phyloP scores from a whole-genome alignment of 2,329 filamentous ascomycete species.

The Aspergillus hiratsukae region DNA sequence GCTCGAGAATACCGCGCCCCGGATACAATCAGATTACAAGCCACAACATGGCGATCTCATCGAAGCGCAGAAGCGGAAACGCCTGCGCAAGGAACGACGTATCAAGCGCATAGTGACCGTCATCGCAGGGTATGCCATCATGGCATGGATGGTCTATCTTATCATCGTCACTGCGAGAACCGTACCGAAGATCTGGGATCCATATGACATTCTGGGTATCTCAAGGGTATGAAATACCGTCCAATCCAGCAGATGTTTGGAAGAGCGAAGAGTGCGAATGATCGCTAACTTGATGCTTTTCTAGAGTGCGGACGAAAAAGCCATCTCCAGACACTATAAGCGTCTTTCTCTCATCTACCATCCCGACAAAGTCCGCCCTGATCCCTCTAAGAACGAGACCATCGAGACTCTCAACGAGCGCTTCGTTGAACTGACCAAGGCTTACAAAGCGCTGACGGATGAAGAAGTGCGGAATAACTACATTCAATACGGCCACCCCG shows the following conservation, averaged over 20 bases:
- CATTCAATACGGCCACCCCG: conserved; percentile 90
- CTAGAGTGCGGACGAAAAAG: conserved; percentile 76
- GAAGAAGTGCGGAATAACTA: conserved; percentile 97
- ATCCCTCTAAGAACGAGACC: conserved; percentile 84
- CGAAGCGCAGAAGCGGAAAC: conserved; percentile 73
- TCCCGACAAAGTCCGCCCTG: conserved; percentile 85
- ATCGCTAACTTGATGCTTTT: conserved; percentile 3
- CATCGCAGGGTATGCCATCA: conserved; percentile 71
- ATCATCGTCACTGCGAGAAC: conserved; percentile 73
- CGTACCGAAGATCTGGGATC: conserved; percentile 82
- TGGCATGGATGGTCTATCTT: conserved; percentile 88
- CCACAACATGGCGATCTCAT: conserved; percentile 81
- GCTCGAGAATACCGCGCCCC: conserved; percentile 72
- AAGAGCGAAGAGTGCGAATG: background rate
- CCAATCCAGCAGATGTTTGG: background rate
- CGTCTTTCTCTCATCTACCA: conserved; percentile 80
- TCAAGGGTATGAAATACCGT: conserved; percentile 58
- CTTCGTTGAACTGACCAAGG: conserved; percentile 95
- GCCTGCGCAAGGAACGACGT: conserved; percentile 84
- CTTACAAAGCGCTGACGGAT: conserved; percentile 95
- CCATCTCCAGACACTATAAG: conserved; percentile 90
- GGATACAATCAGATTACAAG: conserved; percentile 76
- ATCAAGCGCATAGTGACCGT: conserved; percentile 78
- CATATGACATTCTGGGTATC: conserved; percentile 88
- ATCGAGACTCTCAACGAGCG: conserved; percentile 75